Base-by-base conservation (phyloP, 345 rosid species). In the Nephelium lappaceum region DNA sequence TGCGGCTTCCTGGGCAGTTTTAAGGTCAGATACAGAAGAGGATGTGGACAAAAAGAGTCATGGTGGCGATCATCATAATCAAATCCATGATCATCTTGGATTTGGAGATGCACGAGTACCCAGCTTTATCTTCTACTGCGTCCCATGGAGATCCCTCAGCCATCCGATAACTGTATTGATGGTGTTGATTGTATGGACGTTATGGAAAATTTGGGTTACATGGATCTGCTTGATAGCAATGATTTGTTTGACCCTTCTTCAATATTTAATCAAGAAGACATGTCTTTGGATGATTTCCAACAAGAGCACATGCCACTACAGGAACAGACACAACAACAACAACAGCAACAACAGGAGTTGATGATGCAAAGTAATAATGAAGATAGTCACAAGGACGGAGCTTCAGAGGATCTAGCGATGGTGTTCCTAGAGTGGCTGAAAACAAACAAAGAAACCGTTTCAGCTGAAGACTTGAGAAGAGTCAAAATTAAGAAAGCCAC, bases 401-500 rank as follows among this genome's bases (percentile, higher is more conserved):
- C 77, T 21, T 84, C 91, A 0, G 93, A 94, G n/a, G 98, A 97
- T 83, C 85, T 97, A 8, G 97, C 97, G 1, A 71, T 51, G 75
- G 95, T 97, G 82, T 93, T 97, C 71, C 72, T 97, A 43, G 98
- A 97, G 79, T 97, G 99, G 99, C 87, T 97, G 16, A 93, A 88
- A 86, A 86, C 75, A 65, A 97, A 97, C 85, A 87, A 93, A 19
- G 98, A 97, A 77, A 85, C 84, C 0, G 97, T 97, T 7, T 92
- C 98, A 2, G 98, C 98, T 6, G 99, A 97, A 24, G 99, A 97
- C 77, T 81, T 97, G 75, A 89, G 95, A 83, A 92, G 76, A 77
- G 93, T 97, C 49, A 97, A 93, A 87, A 90, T 97, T 72, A 97
- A 91, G 97, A 97, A 97, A 78, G 86, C 98, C 0, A 97, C 98